Conservation (phyloP, 2,329 filamentous ascomycete genomes). For the Grosmannia clavigera region DNA sequence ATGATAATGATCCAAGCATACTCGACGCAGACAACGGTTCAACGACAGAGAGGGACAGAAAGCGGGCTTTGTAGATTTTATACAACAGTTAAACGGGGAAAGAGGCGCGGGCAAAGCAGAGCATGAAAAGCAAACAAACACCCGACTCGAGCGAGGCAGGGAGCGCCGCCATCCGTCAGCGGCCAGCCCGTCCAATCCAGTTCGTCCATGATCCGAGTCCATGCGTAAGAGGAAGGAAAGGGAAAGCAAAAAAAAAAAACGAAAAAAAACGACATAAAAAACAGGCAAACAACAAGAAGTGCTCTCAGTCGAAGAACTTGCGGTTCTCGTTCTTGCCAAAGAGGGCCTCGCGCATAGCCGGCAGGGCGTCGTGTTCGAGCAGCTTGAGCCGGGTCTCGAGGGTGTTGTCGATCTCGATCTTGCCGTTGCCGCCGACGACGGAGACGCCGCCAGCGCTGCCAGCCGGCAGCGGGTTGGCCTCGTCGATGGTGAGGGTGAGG, state of each 20-base stretch:
- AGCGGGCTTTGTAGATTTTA: no score
- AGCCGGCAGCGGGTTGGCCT: slow-evolving; percentile 58
- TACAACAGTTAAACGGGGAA: no score
- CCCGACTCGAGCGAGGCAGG: not conserved
- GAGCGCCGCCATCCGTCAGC: not conserved
- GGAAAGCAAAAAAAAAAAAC: no score
- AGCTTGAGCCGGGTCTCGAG: slow-evolving; percentile 82
- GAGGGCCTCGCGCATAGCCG: slow-evolving; percentile 69
- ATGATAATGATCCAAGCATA: no score
- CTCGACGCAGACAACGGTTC: no score
- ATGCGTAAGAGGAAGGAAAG: not conserved
- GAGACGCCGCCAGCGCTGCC: slow-evolving; percentile 69
- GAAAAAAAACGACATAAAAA: no score
- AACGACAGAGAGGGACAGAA: no score
- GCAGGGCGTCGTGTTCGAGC: slow-evolving; percentile 73
- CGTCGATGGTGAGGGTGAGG: slow-evolving; percentile 58
- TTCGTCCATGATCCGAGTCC: not conserved
- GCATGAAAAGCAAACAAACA: no score
- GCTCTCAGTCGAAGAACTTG: slow-evolving; percentile 70
- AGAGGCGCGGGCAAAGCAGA: no score
- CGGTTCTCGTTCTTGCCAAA: slow-evolving; percentile 94
- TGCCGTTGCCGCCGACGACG: slow-evolving; percentile 72
- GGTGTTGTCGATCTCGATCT: slow-evolving; percentile 98
- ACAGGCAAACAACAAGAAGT: not conserved
- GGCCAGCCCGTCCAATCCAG: not conserved